These are phyloP conservation scores for Fonsecaea multimorphosa DNA, from an alignment of 2,329 filamentous ascomycete species.

Conservation along the genomic window DNA sequence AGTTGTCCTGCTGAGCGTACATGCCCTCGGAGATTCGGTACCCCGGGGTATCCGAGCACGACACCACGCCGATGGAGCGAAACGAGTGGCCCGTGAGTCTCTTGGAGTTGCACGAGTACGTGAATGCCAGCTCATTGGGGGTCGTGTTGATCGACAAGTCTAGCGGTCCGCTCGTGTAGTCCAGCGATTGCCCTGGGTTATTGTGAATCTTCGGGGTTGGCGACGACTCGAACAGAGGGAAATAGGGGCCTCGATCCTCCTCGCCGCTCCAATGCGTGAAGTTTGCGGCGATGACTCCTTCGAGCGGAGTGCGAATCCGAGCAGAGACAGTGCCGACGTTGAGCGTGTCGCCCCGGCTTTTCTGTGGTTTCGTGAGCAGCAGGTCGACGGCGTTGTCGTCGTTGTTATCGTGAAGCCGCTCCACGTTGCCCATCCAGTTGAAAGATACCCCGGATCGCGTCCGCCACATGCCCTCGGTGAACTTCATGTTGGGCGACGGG, in stretches of 20 bases:
- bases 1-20: slow-evolving; percentile 47
- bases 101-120: slow-evolving; percentile 28
- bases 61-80: slow-evolving; percentile 50
- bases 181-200: slow-evolving; percentile 40
- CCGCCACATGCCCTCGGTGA: slow-evolving; percentile 51
- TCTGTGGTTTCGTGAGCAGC: slow-evolving; percentile 48
- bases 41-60: slow-evolving; percentile 44
- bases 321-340: slow-evolving; percentile 19
- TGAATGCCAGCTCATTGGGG: slow-evolving; percentile 46
- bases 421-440: slow-evolving; percentile 53
- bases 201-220: slow-evolving; percentile 44
- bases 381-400: slow-evolving; percentile 43
- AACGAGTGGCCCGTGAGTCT: slow-evolving; percentile 49
- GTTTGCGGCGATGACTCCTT: slow-evolving; percentile 15
- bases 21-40: slow-evolving; percentile 46
- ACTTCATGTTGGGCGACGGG: slow-evolving; percentile 45
- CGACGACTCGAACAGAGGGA: slow-evolving; percentile 34
- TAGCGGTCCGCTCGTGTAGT: slow-evolving; percentile 45
- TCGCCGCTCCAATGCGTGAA: slow-evolving; percentile 26
- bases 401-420: slow-evolving; percentile 43
- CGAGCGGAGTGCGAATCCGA: slow-evolving; percentile 12
- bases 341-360: slow-evolving; percentile 48
- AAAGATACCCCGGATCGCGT: slow-evolving; percentile 41
- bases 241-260: slow-evolving; percentile 18
- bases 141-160: slow-evolving; percentile 45